These are phyloP conservation scores for Aspergillus terreus DNA, from an alignment of 2,329 filamentous ascomycete genomes.

Conservation along the genomic window DNA sequence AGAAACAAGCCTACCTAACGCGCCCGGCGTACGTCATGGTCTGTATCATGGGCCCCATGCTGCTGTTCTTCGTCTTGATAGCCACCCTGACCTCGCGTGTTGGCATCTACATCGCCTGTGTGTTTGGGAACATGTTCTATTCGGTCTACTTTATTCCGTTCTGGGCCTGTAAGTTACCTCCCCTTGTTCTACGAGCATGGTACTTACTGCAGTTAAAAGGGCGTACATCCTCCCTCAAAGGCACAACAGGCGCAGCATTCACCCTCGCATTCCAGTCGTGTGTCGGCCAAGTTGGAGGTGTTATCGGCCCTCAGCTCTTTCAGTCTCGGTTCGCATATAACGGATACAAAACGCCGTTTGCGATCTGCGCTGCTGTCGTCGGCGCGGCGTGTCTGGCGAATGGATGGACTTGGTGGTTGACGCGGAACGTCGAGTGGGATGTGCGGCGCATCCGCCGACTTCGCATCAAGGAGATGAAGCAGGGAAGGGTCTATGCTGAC, in stretches of 20 bases:
- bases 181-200: neutral
- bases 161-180: conserved; percentile 11
- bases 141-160: conserved; percentile 13
- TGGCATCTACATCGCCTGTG: conserved; percentile 11
- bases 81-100: conserved; percentile 2
- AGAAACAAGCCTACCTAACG: conserved; percentile 9
- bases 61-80: conserved; percentile 11
- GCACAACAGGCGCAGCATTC: conserved; percentile 9
- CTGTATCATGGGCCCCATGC: conserved; percentile 9
- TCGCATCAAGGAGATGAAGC: conserved; percentile 2
- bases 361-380: conserved; percentile 7
- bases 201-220: neutral
- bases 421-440: conserved; percentile 4
- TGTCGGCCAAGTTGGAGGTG: conserved; percentile 11
- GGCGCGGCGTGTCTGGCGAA: conserved; percentile 7
- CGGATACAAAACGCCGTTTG: conserved; percentile 11
- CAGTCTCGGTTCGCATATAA: conserved; percentile 7
- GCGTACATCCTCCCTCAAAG: conserved; percentile 5
- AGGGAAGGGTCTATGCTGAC: conserved; percentile 7
- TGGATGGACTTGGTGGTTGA: conserved; percentile 11
- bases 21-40: conserved; percentile 11
- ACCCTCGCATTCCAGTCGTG: conserved; percentile 11
- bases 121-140: conserved; percentile 13
- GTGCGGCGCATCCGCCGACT: neutral
- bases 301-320: conserved; percentile 9